Conservation (phyloP, 495 filamentous ascomycete species). For the Peziza echinospora region DNA sequence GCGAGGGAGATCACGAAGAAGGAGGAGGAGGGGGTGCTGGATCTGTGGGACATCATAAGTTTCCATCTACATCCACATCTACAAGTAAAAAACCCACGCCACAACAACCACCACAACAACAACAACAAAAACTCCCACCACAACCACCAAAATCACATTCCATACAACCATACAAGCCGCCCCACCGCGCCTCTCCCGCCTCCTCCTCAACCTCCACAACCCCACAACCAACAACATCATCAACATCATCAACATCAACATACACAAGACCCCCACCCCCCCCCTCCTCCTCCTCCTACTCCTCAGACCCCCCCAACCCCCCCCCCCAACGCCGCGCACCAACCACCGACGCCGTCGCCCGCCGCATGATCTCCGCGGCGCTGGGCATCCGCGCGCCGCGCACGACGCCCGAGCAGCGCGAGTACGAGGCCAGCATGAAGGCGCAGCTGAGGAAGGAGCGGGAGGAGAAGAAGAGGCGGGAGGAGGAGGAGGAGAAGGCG, state of each 20-base stretch:
- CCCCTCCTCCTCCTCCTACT: conserved; percentile 10
- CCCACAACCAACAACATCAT: conserved; percentile 40
- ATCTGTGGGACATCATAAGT: too few relatives aligned
- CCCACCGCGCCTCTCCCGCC: too few relatives aligned
- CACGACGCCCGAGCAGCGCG: conserved; percentile 67
- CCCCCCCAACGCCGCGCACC: conserved; percentile 74
- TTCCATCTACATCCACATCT: too few relatives aligned
- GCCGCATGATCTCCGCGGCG: conserved; percentile 72
- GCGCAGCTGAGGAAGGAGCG: conserved; percentile 65
- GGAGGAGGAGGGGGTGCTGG: neutral
- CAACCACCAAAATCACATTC: too few relatives aligned
- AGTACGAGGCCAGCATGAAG: conserved; percentile 63
- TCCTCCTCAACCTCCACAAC: conserved; percentile 27
- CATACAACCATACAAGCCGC: too few relatives aligned
- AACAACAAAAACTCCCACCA: too few relatives aligned
- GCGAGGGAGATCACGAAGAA: neutral
- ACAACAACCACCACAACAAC: too few relatives aligned
- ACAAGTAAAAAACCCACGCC: too few relatives aligned
- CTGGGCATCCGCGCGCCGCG: conserved; percentile 53
- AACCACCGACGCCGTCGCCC: conserved; percentile 80
- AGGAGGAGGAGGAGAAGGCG: conserved; percentile 41
- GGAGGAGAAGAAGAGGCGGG: conserved; percentile 31
- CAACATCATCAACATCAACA: conserved; percentile 38
- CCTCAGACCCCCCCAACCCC: conserved; percentile 52
- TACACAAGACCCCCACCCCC: conserved; percentile 21